phyloP scores from a whole-genome alignment of 176 grass and related monocot species.

The Musa acuminata region DNA sequence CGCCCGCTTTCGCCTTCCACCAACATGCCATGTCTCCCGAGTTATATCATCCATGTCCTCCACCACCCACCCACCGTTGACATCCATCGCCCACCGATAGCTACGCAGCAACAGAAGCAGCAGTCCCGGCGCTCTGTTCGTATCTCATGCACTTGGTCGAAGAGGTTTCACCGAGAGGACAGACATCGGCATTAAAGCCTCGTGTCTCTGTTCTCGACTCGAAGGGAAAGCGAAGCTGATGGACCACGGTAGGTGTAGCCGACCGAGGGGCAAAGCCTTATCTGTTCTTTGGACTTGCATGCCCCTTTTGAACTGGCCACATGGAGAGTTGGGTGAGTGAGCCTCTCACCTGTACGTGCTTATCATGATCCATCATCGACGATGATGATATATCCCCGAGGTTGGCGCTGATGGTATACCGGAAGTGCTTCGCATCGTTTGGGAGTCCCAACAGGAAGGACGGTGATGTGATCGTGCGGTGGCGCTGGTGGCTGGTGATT shows the following conservation, averaged over 20 bases:
- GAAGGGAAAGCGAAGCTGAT: background rate
- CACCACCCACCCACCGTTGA: background rate
- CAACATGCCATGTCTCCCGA: conserved; percentile 2
- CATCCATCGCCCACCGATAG: background rate
- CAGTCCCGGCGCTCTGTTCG: too few species aligned
- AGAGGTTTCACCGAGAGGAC: background rate
- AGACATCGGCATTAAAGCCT: background rate
- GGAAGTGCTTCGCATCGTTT: too few species aligned
- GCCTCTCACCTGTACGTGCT: too few species aligned
- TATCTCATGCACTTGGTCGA: too few species aligned
- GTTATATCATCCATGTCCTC: background rate
- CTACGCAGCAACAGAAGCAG: background rate
- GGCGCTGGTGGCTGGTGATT: too few species aligned
- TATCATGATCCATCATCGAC: too few species aligned
- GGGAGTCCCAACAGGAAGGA: too few species aligned
- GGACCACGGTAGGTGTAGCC: background rate
- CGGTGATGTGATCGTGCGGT: too few species aligned
- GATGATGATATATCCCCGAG: too few species aligned
- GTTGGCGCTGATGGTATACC: too few species aligned
- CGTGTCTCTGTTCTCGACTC: background rate
- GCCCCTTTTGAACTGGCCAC: conserved; percentile 2
- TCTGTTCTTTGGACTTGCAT: background rate
- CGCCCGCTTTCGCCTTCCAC: background rate
- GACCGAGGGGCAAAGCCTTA: background rate
- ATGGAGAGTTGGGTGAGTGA: background rate